Percentiles rank a stretch among this genome's conserved stretches.
Evolutionary conservation across 1,284 basidiomycete genomes (phyloP).

Genomic region (Coniferiporia sulphurascens): DNA sequence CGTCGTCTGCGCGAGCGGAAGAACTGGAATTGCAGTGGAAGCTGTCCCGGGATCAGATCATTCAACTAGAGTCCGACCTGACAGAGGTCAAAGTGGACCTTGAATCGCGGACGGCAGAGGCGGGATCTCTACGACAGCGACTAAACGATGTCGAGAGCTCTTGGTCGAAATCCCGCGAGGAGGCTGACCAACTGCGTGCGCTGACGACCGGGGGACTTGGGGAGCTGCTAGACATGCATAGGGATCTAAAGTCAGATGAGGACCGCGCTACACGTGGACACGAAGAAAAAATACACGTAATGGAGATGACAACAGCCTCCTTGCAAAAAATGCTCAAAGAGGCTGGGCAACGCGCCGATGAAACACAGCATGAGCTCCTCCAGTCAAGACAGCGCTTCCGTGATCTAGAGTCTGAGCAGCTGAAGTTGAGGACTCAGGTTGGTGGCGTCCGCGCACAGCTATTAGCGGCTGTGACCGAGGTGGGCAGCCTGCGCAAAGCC

Average conservation of each 20-base stretch:
- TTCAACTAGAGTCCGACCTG: slow-evolving; percentile 67
- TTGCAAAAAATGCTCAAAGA: slow-evolving; percentile 78
- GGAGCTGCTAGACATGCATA: slow-evolving; percentile 79
- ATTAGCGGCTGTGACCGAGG: slow-evolving; percentile 65
- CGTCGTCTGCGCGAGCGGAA: slow-evolving; percentile 71
- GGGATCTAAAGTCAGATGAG: slow-evolving; percentile 75
- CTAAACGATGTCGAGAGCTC: slow-evolving; percentile 77
- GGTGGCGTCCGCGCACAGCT: slow-evolving; percentile 77
- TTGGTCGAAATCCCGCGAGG: slow-evolving; percentile 86
- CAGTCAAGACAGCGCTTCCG: slow-evolving; percentile 65
- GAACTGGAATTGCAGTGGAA: slow-evolving; percentile 80
- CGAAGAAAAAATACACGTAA: slow-evolving; percentile 72
- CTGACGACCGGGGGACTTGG: slow-evolving; percentile 82
- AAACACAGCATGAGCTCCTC: slow-evolving; percentile 62
- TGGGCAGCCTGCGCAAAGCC: slow-evolving; percentile 67
- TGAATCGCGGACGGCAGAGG: slow-evolving; percentile 67
- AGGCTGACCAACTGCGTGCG: slow-evolving; percentile 80
- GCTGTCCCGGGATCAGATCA: slow-evolving; percentile 62
- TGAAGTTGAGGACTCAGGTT: slow-evolving; percentile 73
- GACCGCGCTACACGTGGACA: slow-evolving; percentile 70
- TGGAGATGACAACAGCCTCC: slow-evolving; percentile 74
- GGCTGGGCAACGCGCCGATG: slow-evolving; percentile 63
- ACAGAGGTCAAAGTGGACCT: slow-evolving; percentile 75
- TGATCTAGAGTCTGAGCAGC: slow-evolving; percentile 68
- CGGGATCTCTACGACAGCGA: slow-evolving; percentile 60